phyloP scores from a whole-genome alignment of 192 early-diverging fungal genomes.

The Coemansia sp. region DNA sequence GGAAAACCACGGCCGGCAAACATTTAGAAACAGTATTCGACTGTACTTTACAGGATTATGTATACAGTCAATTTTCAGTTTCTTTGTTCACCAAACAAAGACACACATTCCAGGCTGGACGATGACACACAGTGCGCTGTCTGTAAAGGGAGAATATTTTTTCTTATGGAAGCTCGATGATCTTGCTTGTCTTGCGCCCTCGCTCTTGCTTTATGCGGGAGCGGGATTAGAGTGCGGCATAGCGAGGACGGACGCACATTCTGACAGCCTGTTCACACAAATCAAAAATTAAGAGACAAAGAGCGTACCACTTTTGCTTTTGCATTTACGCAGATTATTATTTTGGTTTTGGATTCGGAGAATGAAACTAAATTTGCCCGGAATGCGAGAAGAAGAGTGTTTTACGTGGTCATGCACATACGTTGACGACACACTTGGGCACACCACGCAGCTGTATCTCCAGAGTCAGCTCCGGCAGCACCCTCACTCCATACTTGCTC shows the following conservation, averaged over 20 bases:
- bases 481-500: conserved; percentile 69
- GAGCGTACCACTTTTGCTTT: no score
- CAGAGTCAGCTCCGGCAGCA: conserved; percentile 72
- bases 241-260: conserved; percentile 9
- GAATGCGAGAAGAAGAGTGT: conserved; percentile 41
- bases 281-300: neutral
- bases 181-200: conserved; percentile 9
- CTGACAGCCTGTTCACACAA: conserved; percentile 1
- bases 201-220: neutral
- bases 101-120: conserved; percentile 50
- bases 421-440: neutral
- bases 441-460: conserved; percentile 74
- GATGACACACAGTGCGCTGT: conserved; percentile 50
- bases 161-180: neutral
- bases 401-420: conserved; percentile 18
- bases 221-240: conserved; percentile 1
- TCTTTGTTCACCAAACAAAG: conserved; percentile 54
- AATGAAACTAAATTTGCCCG: conserved; percentile 24
- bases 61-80: conserved; percentile 56
- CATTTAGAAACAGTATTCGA: neutral
- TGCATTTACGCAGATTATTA: neutral
- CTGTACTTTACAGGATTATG: conserved; percentile 43
- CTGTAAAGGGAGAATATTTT: conserved; percentile 47
- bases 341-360: neutral
- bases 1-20: no score